Evolutionary conservation across 1,139 yeast species (phyloP).

Genomic region (Lizanozyma gosingica): DNA sequence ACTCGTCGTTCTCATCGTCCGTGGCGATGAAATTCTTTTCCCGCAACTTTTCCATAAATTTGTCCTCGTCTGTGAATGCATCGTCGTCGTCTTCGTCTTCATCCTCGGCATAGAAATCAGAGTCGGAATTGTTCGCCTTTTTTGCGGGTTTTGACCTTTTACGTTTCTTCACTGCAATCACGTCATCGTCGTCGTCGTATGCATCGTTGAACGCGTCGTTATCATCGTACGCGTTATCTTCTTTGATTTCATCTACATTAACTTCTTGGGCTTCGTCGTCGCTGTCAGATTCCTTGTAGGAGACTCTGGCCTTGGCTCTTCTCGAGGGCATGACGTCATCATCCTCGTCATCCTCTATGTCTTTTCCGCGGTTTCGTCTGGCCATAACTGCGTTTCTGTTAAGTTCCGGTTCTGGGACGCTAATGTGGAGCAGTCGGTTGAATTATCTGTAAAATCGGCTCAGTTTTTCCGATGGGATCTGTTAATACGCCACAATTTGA

Average conservation of each 20-base stretch:
- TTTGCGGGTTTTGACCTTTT: slow-evolving; percentile 5
- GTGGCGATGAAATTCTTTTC: slow-evolving; percentile 30
- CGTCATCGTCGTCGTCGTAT: slow-evolving; percentile 11
- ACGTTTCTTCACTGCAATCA: slow-evolving; percentile 2
- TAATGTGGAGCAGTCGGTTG: too few species aligned
- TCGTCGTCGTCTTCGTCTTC: slow-evolving; percentile 11
- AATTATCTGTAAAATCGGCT: too few species aligned
- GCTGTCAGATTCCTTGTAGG: slow-evolving; percentile 6
- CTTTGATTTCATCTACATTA: slow-evolving; percentile 1
- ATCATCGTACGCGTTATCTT: slow-evolving; percentile 1
- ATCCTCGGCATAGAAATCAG: slow-evolving; percentile 4
- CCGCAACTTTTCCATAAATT: slow-evolving; percentile 20
- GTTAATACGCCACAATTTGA: too few species aligned
- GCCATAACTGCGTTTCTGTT: too few species aligned
- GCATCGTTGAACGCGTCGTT: slow-evolving; percentile 7
- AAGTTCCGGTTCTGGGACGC: too few species aligned
- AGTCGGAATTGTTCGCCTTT: slow-evolving; percentile 3
- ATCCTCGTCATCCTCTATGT: slow-evolving; percentile 22
- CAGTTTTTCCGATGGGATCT: too few species aligned
- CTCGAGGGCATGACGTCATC: slow-evolving; percentile 17
- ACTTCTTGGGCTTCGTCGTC: slow-evolving; percentile 5
- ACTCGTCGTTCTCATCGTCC: slow-evolving; percentile 25
- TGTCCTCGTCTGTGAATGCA: slow-evolving; percentile 11
- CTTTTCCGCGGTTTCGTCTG: slow-evolving; percentile 7
- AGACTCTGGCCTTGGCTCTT: slow-evolving; percentile 8